Evolutionary conservation across 2,329 filamentous ascomycete genomes (phyloP).

Genomic region (Colletotrichum eleusines): DNA sequence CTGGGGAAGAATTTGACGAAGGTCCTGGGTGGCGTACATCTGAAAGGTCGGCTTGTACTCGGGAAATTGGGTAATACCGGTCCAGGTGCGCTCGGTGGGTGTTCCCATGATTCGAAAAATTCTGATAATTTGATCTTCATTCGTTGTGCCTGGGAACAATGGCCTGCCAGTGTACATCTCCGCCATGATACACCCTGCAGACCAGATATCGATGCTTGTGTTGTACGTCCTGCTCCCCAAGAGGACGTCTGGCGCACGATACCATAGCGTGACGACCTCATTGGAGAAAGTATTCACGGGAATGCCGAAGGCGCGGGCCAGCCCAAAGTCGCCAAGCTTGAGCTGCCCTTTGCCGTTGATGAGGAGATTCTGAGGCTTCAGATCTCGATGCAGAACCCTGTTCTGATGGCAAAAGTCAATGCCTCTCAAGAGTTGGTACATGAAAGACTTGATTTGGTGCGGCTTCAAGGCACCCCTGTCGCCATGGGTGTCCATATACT

Average conservation of each 20-base stretch:
- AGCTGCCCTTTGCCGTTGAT: slow-evolving; percentile 92
- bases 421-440: slow-evolving; percentile 95
- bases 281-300: slow-evolving; percentile 99
- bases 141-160: slow-evolving; percentile 96
- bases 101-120: slow-evolving; percentile 99
- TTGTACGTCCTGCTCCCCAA: slow-evolving; percentile 96
- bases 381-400: slow-evolving; percentile 91
- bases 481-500: slow-evolving; percentile 96
- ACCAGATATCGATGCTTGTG: slow-evolving; percentile 99
- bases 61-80: slow-evolving; percentile 93
- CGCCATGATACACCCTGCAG: slow-evolving; percentile 98
- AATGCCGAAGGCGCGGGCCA: slow-evolving; percentile 94
- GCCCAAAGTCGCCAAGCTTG: slow-evolving; percentile 94
- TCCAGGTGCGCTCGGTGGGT: slow-evolving; percentile 94
- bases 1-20: slow-evolving; percentile 87
- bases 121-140: slow-evolving; percentile 96
- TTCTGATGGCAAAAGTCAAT: slow-evolving; percentile 99
- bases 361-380: slow-evolving; percentile 96
- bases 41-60: slow-evolving; percentile 98
- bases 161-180: slow-evolving; percentile 98
- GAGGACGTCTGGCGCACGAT: slow-evolving; percentile 94
- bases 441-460: slow-evolving; percentile 96
- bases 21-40: slow-evolving; percentile 92
- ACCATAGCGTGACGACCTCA: slow-evolving; percentile 98
- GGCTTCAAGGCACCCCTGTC: slow-evolving; percentile 91